Base-by-base conservation (phyloP, 2,329 filamentous ascomycete genomes). In the Neonectria faginata region DNA sequence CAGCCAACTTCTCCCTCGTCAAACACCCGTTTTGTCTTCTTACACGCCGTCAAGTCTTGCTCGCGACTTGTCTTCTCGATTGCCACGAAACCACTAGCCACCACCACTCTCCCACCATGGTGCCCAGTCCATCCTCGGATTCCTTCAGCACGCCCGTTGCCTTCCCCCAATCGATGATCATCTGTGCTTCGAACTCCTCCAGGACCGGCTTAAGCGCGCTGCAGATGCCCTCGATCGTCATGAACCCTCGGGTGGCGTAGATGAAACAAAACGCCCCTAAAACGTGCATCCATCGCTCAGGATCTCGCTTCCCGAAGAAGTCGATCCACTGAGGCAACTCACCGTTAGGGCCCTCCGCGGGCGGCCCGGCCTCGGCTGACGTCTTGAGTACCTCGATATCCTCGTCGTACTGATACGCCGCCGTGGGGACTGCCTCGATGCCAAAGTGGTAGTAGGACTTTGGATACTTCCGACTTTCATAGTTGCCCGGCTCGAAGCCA, bases 291-390 rank as follows among this genome's bases (percentile, higher is more conserved):
- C 92, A 94, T 59, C 89, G 84, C 0, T 81, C 78, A n/a, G 76
- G 76, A 64, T 92, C 84, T 0, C 86, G 71, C 6, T 84, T 80
- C 8, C 87, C 89, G 65, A 91, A 87, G 64, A 94, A 88, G 75
- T 91, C 89, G 57, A 88, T 86, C 92, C 92, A 94, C 57, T 92
- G 84, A 0, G 92, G 92, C 4, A 92, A 80, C 45, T 87, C 85
- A 11, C 82, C 81, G 5, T 71, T 73, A 2, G 80, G 77, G 1
- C 83, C 81, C 14, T 74, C 64, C 0, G 73, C 74, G 0, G 85
- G 85, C 1, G 87, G 79, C 1, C 81, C 80, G 27, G 76, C 72
- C 2, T 66, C 57, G 7, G 69, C 69, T 8, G 81, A 77, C 16
- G 75, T 74, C 3, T 78, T 66, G 2, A 85, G 71, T 3, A 84